These are phyloP conservation scores for Termitomyces heimii DNA, from an alignment of 768 basidiomycete species.

Conservation along the genomic window DNA sequence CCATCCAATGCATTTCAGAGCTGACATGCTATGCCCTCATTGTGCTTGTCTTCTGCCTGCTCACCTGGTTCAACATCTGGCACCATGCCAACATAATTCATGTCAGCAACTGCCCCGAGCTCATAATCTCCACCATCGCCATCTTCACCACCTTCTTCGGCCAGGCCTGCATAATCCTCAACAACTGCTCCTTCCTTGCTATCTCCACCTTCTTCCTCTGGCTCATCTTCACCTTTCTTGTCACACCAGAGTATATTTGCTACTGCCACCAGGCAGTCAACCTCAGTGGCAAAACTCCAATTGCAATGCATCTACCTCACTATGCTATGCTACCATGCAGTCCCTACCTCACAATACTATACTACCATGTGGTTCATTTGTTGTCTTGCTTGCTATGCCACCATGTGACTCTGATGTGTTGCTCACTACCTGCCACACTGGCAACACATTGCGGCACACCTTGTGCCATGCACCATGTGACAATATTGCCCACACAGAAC, in stretches of 20 bases:
- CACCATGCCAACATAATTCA: conserved; percentile 60
- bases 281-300: conserved; percentile 73
- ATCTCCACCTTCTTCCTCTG: conserved; percentile 72
- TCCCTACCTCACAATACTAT: too few species aligned
- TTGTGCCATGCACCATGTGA: too few species aligned
- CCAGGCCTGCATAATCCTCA: conserved; percentile 78
- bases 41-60: conserved; percentile 57
- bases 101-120: conserved; percentile 59
- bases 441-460: too few species aligned
- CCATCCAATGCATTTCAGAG: conserved; percentile 10
- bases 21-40: conserved; percentile 56
- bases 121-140: conserved; percentile 65
- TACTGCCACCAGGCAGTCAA: conserved; percentile 55
- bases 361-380: too few species aligned
- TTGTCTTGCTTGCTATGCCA: too few species aligned
- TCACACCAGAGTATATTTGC: conserved; percentile 73
- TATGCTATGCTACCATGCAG: too few species aligned
- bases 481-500: too few species aligned
- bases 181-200: conserved; percentile 81
- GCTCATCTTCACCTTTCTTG: conserved; percentile 66
- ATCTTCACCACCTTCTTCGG: conserved; percentile 67
- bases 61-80: conserved; percentile 79
- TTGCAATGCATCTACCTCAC: too few species aligned
- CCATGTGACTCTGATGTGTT: too few species aligned
- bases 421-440: too few species aligned